These are phyloP conservation scores for Ascoidea rubescens DNA, from an alignment of 805 yeast genomes.

Conservation along the genomic window DNA sequence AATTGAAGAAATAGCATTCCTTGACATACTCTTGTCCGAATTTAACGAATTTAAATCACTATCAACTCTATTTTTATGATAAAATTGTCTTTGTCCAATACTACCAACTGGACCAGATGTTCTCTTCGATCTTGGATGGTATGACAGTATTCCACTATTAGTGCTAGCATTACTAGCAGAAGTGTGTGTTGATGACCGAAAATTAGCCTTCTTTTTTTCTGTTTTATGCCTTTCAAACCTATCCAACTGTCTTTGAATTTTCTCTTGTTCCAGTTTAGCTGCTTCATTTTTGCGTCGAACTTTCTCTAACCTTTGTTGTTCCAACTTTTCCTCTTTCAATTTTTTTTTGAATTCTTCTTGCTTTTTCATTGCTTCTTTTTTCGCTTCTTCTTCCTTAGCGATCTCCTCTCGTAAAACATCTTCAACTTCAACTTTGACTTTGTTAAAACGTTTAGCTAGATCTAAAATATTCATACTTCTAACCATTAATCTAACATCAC, in stretches of 20 bases:
- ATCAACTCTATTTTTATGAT: too few relatives aligned
- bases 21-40: too few relatives aligned
- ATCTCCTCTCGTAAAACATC: neutral
- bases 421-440: slow-evolving; percentile 14
- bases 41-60: too few relatives aligned
- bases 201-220: neutral
- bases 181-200: too few relatives aligned
- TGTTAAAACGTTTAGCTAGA: slow-evolving; percentile 27
- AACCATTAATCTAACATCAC: slow-evolving; percentile 51
- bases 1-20: too few relatives aligned
- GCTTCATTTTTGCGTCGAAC: neutral
- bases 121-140: too few relatives aligned
- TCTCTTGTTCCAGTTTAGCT: neutral
- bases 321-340: slow-evolving; percentile 1
- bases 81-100: too few relatives aligned
- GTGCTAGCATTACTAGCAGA: too few relatives aligned
- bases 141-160: too few relatives aligned
- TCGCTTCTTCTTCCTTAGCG: neutral
- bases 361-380: neutral
- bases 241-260: neutral
- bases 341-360: neutral
- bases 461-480: slow-evolving; percentile 40
- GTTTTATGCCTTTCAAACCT: neutral
- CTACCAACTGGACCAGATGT: too few relatives aligned
- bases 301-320: neutral